Evolutionary conservation across 2,329 filamentous ascomycete genomes (phyloP).

Genomic region (Ceratocystis colombiana): DNA sequence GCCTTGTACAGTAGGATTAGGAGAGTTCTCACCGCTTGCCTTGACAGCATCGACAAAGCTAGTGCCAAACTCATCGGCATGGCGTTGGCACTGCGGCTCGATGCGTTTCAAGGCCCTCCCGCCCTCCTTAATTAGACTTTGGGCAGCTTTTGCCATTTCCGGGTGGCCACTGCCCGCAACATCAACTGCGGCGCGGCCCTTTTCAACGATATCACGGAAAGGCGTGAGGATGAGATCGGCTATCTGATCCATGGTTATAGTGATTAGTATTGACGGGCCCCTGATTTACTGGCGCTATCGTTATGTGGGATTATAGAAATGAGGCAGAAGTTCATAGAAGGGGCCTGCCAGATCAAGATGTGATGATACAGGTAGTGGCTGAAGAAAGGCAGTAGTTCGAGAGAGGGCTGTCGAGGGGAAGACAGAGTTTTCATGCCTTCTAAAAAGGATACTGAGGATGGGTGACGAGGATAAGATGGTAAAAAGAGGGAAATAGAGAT

Average conservation of each 20-base stretch:
- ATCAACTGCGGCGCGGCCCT: conserved; percentile 39
- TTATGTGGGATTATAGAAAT: neutral
- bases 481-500: neutral
- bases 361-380: neutral
- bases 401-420: neutral
- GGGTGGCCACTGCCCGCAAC: conserved; percentile 39
- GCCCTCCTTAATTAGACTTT: conserved; percentile 40
- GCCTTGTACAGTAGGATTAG: neutral
- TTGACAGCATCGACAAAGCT: conserved; percentile 44
- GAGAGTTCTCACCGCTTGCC: conserved; percentile 40
- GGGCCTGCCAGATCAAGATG: too few relatives aligned
- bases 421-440: neutral
- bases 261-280: neutral
- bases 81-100: conserved; percentile 42
- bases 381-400: neutral
- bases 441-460: neutral
- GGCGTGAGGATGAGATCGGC: conserved; percentile 40
- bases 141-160: conserved; percentile 43
- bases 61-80: conserved; percentile 40
- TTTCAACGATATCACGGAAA: conserved; percentile 45
- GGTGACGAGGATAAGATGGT: neutral
- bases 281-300: neutral
- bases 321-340: too few relatives aligned
- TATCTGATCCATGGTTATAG: conserved; percentile 34
- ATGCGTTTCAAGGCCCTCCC: conserved; percentile 42